phyloP scores from a whole-genome alignment of 768 basidiomycete genomes.

The Cytidiella melzeri region DNA sequence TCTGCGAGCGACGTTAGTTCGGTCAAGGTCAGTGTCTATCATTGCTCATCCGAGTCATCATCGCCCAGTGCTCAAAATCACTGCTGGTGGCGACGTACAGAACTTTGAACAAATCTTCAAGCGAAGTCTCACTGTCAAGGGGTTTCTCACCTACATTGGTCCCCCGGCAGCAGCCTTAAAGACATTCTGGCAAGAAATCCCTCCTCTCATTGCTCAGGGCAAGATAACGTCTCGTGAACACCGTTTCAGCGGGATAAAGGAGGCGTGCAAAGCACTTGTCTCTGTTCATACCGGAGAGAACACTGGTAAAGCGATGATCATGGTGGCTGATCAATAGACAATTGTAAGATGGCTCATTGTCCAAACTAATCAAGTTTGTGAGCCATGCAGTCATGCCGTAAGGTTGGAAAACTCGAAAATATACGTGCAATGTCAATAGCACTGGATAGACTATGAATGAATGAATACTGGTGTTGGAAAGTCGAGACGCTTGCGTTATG shows the following conservation, averaged over 20 bases:
- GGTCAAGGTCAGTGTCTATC: conserved; percentile 1
- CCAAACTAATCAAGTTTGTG: no score
- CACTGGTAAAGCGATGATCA: conserved; percentile 7
- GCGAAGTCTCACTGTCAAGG: conserved; percentile 2
- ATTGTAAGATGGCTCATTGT: no score
- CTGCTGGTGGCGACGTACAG: not conserved
- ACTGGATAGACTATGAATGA: no score
- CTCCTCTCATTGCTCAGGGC: not conserved
- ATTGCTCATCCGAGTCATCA: not conserved
- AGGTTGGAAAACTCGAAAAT: no score
- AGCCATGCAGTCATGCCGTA: no score
- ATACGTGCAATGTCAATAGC: no score
- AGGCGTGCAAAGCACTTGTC: conserved; percentile 6
- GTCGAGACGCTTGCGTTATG: not conserved
- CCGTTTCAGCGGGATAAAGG: conserved; percentile 1
- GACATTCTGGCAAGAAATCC: conserved; percentile 1
- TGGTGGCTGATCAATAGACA: conserved; percentile 10
- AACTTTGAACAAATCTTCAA: conserved; percentile 7
- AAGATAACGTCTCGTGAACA: conserved; percentile 11
- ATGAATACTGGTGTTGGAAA: no score
- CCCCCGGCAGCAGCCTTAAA: not conserved
- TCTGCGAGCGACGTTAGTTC: not conserved
- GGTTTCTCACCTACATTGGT: not conserved
- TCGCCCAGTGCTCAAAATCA: no score
- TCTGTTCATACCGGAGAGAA: conserved; percentile 8